These are phyloP conservation scores for Pilasporangium apinafurcum DNA, from an alignment of 352 stramenopile species.

Conservation along the genomic window DNA sequence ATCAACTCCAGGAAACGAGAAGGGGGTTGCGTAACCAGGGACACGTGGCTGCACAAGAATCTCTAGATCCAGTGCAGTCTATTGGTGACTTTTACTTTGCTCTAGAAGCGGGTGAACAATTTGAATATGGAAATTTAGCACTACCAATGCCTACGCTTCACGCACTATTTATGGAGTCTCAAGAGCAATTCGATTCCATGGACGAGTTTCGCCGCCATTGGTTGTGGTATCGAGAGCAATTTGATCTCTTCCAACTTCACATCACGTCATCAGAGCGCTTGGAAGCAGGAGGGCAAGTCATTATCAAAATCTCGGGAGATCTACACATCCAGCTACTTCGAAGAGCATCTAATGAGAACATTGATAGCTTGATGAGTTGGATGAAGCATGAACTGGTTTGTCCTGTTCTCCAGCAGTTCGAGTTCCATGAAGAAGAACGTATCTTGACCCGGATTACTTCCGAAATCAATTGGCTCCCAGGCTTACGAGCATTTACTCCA, in stretches of 20 bases:
- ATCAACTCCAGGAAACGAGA: slow-evolving; percentile 13
- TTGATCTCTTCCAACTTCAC: slow-evolving; percentile 29
- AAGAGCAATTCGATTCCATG: slow-evolving; percentile 32
- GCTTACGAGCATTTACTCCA: too few relatives aligned
- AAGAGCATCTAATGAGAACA: not conserved
- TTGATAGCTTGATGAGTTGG: not conserved
- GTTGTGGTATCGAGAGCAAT: slow-evolving; percentile 35
- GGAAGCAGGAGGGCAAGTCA: slow-evolving; percentile 20
- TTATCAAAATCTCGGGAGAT: slow-evolving; percentile 21
- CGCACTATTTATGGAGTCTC: slow-evolving; percentile 12
- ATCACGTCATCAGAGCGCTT: slow-evolving; percentile 22
- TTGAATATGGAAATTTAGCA: not conserved
- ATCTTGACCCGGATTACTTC: slow-evolving; percentile 30
- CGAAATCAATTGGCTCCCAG: slow-evolving; percentile 37
- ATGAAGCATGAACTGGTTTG: slow-evolving; percentile 7
- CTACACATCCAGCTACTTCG: slow-evolving; percentile 12
- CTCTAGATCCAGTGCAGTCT: slow-evolving; percentile 8
- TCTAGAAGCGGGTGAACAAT: slow-evolving; percentile 5
- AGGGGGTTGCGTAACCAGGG: not conserved
- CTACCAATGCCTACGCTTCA: not conserved
- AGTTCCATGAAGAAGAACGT: slow-evolving; percentile 21
- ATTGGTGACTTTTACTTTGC: slow-evolving; percentile 29
- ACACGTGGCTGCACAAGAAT: not conserved
- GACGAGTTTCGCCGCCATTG: slow-evolving; percentile 32
- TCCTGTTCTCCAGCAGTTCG: slow-evolving; percentile 35